Base-by-base conservation (phyloP, 441 rosid species). In the Syzygium malaccense region DNA sequence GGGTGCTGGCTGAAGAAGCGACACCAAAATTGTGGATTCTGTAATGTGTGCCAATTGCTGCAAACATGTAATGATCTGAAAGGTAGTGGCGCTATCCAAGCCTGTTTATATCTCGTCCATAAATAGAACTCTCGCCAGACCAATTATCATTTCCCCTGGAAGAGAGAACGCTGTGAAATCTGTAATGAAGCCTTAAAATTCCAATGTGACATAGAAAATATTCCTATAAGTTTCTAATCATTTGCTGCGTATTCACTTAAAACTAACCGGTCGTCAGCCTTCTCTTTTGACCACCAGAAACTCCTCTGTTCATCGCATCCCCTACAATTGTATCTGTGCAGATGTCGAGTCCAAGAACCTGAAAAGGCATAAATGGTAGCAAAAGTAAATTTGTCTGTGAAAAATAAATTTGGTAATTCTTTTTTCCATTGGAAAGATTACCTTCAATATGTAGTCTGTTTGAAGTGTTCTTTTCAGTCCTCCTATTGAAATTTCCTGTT, bases 281-380 rank as follows among this genome's bases (percentile, higher is more conserved):
- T 86, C 87, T 92, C 90, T 91, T 92, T 56, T 91, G 89, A 30
- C 90, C 91, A 20, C 91, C 91, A 23, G 92, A 91, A 79, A 92
- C 85, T 45, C 92, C 93, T 88, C 92, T 88, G n/a, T 55, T 89
- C 92, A 91, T 89, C 3, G 89, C 88, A 89, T 91, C 88, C 28
- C 93, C 93, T 11, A 89, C 92, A 45, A 91, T 87, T 41, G 90
- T 91, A 23, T 92, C 91, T 41, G 93, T 89, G 71, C 92, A 92
- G 20, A 64, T 86, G 26, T 91, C 90, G 55, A 92, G 89, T 14
- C 92, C 93, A 41, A 92, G 88, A 51, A 91, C 90, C 92, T 92
- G 87, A 37, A 32, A 13, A 49, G 23, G 48, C 10, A 11, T 48
- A 64, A 32, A 32, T 30, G 32, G 71, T 64, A 13, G 26, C 28